phyloP scores from a whole-genome alignment of 225 moss, liverwort and hornwort species.

The Pseudoscleropodium purum region DNA sequence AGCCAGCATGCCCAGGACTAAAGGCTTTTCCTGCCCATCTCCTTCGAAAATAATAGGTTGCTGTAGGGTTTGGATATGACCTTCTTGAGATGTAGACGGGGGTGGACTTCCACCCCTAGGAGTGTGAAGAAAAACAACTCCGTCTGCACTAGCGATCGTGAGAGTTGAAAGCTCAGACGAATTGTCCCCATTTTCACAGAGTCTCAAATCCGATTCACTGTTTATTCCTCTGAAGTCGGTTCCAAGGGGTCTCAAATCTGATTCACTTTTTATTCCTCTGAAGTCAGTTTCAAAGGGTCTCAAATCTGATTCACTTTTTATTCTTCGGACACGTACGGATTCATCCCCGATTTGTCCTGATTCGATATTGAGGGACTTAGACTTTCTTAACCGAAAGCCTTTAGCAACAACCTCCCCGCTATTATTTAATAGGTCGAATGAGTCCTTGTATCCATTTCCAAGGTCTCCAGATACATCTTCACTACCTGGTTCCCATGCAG shows the following conservation, averaged over 20 bases:
- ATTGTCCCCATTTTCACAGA: conserved; percentile 1
- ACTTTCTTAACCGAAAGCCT: conserved; percentile 25
- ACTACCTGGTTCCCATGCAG: conserved; percentile 24
- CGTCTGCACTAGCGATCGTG: conserved; percentile 49
- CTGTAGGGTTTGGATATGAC: conserved; percentile 10
- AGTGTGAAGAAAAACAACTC: conserved; percentile 45
- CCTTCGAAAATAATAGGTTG: conserved; percentile 6
- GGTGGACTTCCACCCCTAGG: conserved; percentile 32
- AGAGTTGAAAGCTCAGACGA: conserved; percentile 29
- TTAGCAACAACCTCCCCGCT: conserved; percentile 16
- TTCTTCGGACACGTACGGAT: conserved; percentile 8
- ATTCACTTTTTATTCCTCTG: conserved; percentile 30
- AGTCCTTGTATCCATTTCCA: conserved; percentile 9
- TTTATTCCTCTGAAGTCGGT: background rate
- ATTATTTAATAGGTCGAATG: conserved; percentile 12
- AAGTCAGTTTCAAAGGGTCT: background rate
- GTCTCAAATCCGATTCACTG: conserved; percentile 5
- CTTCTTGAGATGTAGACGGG: conserved; percentile 12
- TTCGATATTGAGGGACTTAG: conserved; percentile 4
- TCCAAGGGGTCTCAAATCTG: conserved; percentile 2
- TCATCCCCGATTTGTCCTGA: background rate
- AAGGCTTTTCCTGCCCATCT: conserved; percentile 31
- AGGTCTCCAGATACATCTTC: background rate
- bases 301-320: conserved; percentile 29
- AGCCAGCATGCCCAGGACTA: conserved; percentile 82